A percentile compares a stretch with the other conserved stretches of the same genome.
phyloP scores from a whole-genome alignment of 768 basidiomycete species.

The Panellus pusillus region DNA sequence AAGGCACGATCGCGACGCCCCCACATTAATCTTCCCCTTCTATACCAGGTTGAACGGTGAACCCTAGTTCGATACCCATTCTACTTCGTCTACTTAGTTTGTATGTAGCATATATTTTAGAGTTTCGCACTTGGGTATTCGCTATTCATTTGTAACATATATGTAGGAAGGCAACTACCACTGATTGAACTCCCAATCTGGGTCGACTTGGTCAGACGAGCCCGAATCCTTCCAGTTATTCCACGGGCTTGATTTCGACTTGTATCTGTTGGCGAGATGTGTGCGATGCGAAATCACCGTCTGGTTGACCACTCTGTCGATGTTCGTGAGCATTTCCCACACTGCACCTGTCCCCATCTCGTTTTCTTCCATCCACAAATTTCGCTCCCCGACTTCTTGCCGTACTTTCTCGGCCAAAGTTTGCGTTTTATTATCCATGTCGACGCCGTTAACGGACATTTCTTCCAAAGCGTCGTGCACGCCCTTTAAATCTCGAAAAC shows the following conservation, averaged over 20 bases:
- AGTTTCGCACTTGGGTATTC: constrained; percentile 8
- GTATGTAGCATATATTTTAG: constrained; percentile 18
- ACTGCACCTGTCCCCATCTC: constrained; percentile 49
- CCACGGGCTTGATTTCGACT: constrained; percentile 26
- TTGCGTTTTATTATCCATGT: constrained; percentile 59
- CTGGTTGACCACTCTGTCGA: constrained; percentile 42
- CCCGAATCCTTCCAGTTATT: constrained; percentile 50
- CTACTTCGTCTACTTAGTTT: constrained; percentile 2
- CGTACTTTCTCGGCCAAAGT: constrained; percentile 62
- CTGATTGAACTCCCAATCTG: constrained; percentile 50
- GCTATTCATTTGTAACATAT: neutral
- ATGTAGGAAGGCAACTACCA: constrained; percentile 36
- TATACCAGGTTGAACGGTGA: too few species aligned
- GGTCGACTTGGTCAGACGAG: constrained; percentile 29
- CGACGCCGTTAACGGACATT: constrained; percentile 80
- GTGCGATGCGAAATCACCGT: neutral
- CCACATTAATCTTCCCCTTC: constrained; percentile 20
- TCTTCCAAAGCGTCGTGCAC: constrained; percentile 74
- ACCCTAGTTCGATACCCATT: constrained; percentile 10
- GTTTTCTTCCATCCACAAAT: constrained; percentile 51
- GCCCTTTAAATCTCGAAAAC: constrained; percentile 79
- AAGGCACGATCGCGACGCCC: constrained; percentile 58
- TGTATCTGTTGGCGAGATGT: constrained; percentile 15
- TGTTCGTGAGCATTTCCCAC: constrained; percentile 48
- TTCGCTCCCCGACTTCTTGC: constrained; percentile 57